Evolutionary conservation across 163 green algal species (phyloP), one percentile per base, ranked within the genome.

Genomic region (Picocystis sp.): DNA sequence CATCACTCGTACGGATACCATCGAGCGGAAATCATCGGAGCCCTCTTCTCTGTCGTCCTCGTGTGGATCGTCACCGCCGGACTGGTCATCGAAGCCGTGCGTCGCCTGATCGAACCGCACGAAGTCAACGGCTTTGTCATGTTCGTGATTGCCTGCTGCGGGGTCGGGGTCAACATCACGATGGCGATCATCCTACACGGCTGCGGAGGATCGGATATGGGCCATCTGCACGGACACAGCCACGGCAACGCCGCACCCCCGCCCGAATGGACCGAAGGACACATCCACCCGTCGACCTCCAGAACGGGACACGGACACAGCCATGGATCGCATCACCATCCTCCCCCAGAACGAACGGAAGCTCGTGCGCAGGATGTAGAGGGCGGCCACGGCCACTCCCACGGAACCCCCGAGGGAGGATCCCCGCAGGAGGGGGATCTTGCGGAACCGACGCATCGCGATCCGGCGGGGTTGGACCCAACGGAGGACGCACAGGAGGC

Each of bases 1-100:
- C 64, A 57, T 19, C 81, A 89, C 64, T 76, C 72, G 15, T 92
- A 84, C 58, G 81, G 84, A 21, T 95, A 89, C 63, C 81, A 94
- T 60, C 70, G 86, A 11, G 70, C 64, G 15, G 86, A 95, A 55
- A 77, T 86, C 42, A 65, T 93, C 47, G 85, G 81, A 5, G 85
- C 86, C 15, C 72, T 94, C 43, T 52, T 77, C 0, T 92, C 80
- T 1, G 72, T 94, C 22, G 63, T 92, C 38, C 79, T 65, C 11
- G 83, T 90, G 19, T 93, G 81, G 78, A 60, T 85, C 17, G 79
- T 94, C 14, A 92, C 83, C 1, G 82, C 77, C 17, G 72, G 72
- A 1, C 73, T 96, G 50, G 55, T 96, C 22, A 81, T 77, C 44
- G 87, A 96, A 65, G 87, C 87, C 1, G 53, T 93, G 12, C 53